Evolutionary conservation across 768 basidiomycete genomes (phyloP), one percentile per base, ranked within the genome.

Genomic region (Butyriboletus loyo): DNA sequence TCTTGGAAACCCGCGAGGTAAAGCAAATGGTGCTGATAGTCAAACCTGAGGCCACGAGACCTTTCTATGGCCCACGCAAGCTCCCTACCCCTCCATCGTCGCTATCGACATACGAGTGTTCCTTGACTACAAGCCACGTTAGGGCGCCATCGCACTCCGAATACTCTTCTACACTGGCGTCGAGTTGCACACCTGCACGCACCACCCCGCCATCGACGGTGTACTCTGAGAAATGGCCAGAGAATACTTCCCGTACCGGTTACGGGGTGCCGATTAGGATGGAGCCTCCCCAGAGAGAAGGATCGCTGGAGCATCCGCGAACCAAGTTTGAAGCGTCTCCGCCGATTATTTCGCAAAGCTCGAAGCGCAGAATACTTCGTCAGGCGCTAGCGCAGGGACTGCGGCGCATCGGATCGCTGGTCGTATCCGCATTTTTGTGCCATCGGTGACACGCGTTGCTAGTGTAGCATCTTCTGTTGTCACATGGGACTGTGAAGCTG

Each of bases 71-170:
- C 38, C 61, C 63, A 17, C 68, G 68, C 52, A 68, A 64, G 53
- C 64, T 72, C 17, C 66, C 70, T 44, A 70, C 66, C 4, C 68
- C 70, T 6, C 68, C 68, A 21, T 43, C 65, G 28, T 64, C 60
- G 14, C 46, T 58, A 42, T 59, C 50, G 43, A 69, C 60, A 7
- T 57, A 69, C 46, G 69, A 70, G n/a, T 48, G 37, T 40, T 48
- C 59, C 28, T 38, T 35, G 24, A 30, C 31, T n/a, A 48, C 52
- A 21, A 45, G 49, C 44, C 66, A 62, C 25, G 51, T 42, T 4
- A 54, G 59, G 46, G 55, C 54, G 21, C 54, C 54, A 35, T 63
- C 66, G 11, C 56, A 60, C 48, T 58, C 56, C 15, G 58, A 66
- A 2, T 57, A 61, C 54, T 54, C 66, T 42, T 54, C 69, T 21